Base-by-base conservation (phyloP, 371 early-diverging fungal genomes). In the Mortierella sp. region DNA sequence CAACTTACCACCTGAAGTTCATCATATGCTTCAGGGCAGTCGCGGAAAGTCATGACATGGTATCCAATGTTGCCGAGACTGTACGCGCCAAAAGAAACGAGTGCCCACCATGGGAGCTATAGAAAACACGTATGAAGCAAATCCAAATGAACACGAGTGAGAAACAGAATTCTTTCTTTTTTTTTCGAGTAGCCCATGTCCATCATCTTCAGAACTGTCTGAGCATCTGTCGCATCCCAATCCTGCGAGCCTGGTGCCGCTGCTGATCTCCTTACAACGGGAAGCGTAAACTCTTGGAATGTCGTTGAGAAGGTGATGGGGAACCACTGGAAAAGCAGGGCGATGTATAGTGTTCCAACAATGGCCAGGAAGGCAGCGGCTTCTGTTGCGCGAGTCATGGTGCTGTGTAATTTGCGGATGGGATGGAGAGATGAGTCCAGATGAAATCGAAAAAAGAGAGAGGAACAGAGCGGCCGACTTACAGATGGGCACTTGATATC, bases 1-100 rank as follows among this genome's bases (percentile, higher is more conserved):
- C 12, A 46, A 51, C 83, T 70, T 90, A 94, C 94, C 74, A 73
- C 68, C 87, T 91, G 87, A 23, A 97, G 87, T 68, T 92, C 92
- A 57, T 87, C 83, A 81, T 92, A 92, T 11, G 96, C 97, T 57
- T 92, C 95, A 55, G 95, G 95, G 82, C 96, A 95, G 71, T 97
- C 96, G 37, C 94, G 89, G 84, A 97, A 97, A 3, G 90, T 94
- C 74, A 92, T 80, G 66, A 97, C 86, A 57, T 92, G 91, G 66
- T 88, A 94, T 19, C 97, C 97, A 66, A 97, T 89, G 73, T 89
- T 91, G 26, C 88, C 89, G 19, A 97, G 89, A 44, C 93, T 91
- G 77, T 96, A 95, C 26, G 94, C 87, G 4, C 96, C 96, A 74
- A 96, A 93, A 0, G 90, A 80, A 57, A 96, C 92, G 37, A 95